Percentiles rank a stretch among this genome's conserved stretches.
Evolutionary conservation across 1,284 basidiomycete genomes (phyloP).

Genomic region (Rhizoctonia solani): DNA sequence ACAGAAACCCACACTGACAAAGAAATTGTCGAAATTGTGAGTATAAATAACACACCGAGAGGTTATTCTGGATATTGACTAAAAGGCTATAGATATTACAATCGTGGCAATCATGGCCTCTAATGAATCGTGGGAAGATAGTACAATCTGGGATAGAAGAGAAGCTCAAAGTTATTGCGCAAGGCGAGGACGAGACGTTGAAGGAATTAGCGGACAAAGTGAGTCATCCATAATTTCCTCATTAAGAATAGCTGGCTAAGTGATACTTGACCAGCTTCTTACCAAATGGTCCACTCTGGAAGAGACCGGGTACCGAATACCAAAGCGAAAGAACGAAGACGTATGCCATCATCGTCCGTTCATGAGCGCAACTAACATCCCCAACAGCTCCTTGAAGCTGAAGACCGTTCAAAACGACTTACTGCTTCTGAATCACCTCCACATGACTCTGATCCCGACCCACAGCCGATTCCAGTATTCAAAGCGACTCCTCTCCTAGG

Average conservation of each 20-base stretch:
- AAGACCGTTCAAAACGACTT: slow-evolving; percentile 27
- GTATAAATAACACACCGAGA: background rate
- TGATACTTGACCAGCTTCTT: slow-evolving; percentile 55
- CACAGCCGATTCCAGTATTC: slow-evolving; percentile 22
- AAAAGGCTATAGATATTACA: slow-evolving; percentile 48
- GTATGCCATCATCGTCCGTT: background rate
- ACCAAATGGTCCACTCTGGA: slow-evolving; percentile 76
- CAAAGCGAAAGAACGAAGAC: slow-evolving; percentile 59
- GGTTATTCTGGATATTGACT: slow-evolving; percentile 56
- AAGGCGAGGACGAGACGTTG: slow-evolving; percentile 61
- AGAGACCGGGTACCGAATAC: slow-evolving; percentile 77
- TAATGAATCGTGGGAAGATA: slow-evolving; percentile 90
- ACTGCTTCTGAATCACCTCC: slow-evolving; percentile 2
- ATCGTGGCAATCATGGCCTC: slow-evolving; percentile 83
- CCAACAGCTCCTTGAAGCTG: slow-evolving; percentile 25
- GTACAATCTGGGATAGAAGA: slow-evolving; percentile 81
- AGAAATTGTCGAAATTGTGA: slow-evolving; percentile 71
- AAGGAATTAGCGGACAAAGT: slow-evolving; percentile 65
- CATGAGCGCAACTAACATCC: background rate
- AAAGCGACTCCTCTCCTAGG: slow-evolving; percentile 30
- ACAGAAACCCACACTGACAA: slow-evolving; percentile 38
- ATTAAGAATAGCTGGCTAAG: background rate
- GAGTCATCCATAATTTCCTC: slow-evolving; percentile 35
- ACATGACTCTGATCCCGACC: slow-evolving; percentile 43
- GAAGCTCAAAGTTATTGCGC: slow-evolving; percentile 61